Evolutionary conservation across 768 basidiomycete genomes (phyloP).

Genomic region (Crepidotus variabilis): DNA sequence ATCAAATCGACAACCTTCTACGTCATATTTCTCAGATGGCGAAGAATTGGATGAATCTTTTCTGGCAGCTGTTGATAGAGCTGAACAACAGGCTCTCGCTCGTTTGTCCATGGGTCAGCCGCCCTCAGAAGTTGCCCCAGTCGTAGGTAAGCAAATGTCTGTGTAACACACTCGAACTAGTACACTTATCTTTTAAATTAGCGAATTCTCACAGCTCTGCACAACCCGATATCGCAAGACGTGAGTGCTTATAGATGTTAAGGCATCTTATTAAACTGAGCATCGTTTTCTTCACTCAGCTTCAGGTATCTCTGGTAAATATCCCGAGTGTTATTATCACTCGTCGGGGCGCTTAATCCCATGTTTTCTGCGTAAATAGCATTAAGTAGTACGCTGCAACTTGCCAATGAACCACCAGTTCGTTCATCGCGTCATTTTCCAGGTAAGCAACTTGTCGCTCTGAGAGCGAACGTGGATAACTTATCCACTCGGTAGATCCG

Average conservation of each 20-base stretch:
- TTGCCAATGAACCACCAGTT: conserved; percentile 1
- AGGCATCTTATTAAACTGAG: too few relatives aligned
- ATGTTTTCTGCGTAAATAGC: too few relatives aligned
- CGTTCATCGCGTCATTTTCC: conserved; percentile 9
- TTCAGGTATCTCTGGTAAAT: not conserved
- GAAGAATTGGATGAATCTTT: conserved; percentile 32
- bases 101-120: not conserved
- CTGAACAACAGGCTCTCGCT: conserved; percentile 34
- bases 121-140: not conserved
- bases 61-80: conserved; percentile 40
- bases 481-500: too few relatives aligned
- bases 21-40: conserved; percentile 18
- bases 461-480: too few relatives aligned
- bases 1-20: not conserved
- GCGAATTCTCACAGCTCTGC: too few relatives aligned
- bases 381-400: too few relatives aligned
- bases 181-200: not conserved
- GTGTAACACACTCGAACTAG: not conserved
- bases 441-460: conserved; percentile 4
- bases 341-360: too few relatives aligned
- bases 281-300: too few relatives aligned
- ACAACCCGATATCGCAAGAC: too few relatives aligned
- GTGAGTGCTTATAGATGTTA: too few relatives aligned
- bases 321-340: too few relatives aligned
- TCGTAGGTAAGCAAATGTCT: not conserved